Evolutionary conservation across 768 basidiomycete species (phyloP), one percentile per base, ranked within the genome.

Genomic region (Leccinum ochraceum): DNA sequence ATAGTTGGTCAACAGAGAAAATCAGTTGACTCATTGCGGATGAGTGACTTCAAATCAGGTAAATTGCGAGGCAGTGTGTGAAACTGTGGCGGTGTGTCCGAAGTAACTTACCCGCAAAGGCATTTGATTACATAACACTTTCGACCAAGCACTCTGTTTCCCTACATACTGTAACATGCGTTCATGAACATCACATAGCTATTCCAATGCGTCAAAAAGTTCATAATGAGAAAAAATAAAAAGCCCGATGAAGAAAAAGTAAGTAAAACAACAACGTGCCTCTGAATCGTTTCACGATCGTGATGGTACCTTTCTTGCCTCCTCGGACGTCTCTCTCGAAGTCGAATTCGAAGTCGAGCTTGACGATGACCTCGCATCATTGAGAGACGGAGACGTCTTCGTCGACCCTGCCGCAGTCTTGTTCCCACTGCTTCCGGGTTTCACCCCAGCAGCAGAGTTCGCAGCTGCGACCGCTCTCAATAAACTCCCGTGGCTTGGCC

Each of bases 381-480:
- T 57, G 24, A 64, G 61, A 32, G 68, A 61, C 26, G 67, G 46
- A 10, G 57, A 60, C 55, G 17, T 14, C 49, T 67, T 63, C 3
- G 3, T 42, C 17, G 63, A 44, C 13, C 56, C 53, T 55, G 63
- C 46, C 30, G 56, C 53, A 42, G 39, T 42, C 54, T 62, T 66
- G 26, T 52, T 42, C n/a, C 56, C 28, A n/a, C 46, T 53, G 22
- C 60, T 62, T 54, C 66, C 61, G 10, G 67, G 63, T 54, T 71
- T 68, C 17, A 54, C 26, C 13, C 72, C 67, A 2, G 60, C 63
- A 32, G 69, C 59, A 3, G 58, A 79, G 65, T 83, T 88, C 2
- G 81, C 82, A 36, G 80, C 78, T 5, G 89, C 89, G 14, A 88
- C 80, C 3, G 80, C 85, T 17, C 89, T 75, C 57, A 90, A 69